Evolutionary conservation across 768 basidiomycete genomes (phyloP), one percentile per base, ranked within the genome.

Genomic region (Amanita phalloides): DNA sequence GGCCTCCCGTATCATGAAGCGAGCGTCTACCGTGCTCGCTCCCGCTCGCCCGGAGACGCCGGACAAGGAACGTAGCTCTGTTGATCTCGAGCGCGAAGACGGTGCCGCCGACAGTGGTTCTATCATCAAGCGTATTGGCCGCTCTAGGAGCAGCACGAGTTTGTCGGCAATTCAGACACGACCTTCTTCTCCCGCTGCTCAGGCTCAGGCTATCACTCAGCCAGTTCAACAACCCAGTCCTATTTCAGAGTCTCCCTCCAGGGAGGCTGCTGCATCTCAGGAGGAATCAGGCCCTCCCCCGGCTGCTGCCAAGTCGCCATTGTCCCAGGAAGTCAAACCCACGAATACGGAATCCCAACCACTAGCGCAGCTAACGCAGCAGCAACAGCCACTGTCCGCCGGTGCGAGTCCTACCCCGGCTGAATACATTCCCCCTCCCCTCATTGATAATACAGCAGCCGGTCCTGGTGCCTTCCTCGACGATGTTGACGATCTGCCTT

Each of bases 231-330:
- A 68, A 10, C 81, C 82, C 9, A 82, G 80, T 54, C 83, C 86
- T 3, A 85, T 88, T 53, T 71, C 78, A 1, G 86, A 88, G 61
- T 85, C 82, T 2, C 83, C 84, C 26, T 73, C 72, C 6, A 73
- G 81, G 23, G 81, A 82, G 58, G 74, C 70, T 7, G 77, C 71
- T 11, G 73, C 68, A 3, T 54, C 68, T 20, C 26, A 42, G 20
- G 30, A 42, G 28, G 56, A 55, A 32, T 63, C 64, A 11, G 60
- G 66, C 7, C 43, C 53, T 35, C 53, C 59, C 6, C 59, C 60
- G 3, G 49, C 61, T 20, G 73, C 65, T 0, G 70, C 69, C 26
- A 51, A 51, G 41, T 77, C 79, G 21, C 75, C 76, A 23, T 67
- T 77, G 26, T 61, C 65, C 33, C 68, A 66, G 11, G 56, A 61